A percentile compares a stretch with the other conserved stretches of the same genome.
These are phyloP conservation scores for Fomitopsis pinicola DNA, from an alignment of 1,284 basidiomycete species.

Conservation along the genomic window DNA sequence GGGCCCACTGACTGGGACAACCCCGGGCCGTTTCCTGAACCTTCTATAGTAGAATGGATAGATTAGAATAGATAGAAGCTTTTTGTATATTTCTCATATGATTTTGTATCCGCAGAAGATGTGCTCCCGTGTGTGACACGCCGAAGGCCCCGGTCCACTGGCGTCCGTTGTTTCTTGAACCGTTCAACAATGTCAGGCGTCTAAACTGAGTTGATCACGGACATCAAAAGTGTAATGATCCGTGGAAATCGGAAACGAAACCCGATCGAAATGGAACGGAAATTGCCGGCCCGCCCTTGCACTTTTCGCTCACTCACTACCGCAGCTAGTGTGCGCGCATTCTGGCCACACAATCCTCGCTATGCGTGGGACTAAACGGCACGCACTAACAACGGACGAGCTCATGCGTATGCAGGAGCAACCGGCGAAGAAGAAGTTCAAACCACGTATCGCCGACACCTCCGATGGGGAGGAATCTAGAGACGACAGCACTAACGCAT, in stretches of 20 bases:
- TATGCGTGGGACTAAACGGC: constrained; percentile 27
- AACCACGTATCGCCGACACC: constrained; percentile 8
- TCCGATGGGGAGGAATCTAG: constrained; percentile 10
- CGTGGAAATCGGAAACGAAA: background rate
- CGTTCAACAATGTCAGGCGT: background rate
- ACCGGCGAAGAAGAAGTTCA: constrained; percentile 23
- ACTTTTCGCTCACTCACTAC: constrained; percentile 6
- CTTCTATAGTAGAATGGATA: too few species aligned
- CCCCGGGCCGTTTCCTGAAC: too few species aligned
- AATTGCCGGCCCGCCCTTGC: background rate
- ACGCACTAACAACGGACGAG: constrained; percentile 30
- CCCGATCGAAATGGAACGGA: background rate
- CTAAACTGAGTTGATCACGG: background rate
- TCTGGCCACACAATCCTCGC: background rate
- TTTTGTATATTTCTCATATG: background rate
- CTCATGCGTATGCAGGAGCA: constrained; percentile 34
- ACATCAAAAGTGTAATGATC: background rate
- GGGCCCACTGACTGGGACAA: too few species aligned
- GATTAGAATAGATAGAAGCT: background rate
- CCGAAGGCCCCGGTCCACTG: too few species aligned
- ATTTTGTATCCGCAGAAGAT: too few species aligned
- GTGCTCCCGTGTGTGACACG: too few species aligned
- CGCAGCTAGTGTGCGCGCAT: background rate
- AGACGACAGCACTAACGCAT: constrained; percentile 4
- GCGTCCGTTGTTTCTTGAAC: too few species aligned